These are phyloP conservation scores for Ammopiptanthus mongolicus DNA, from an alignment of 306 rosid species.

Conservation along the genomic window DNA sequence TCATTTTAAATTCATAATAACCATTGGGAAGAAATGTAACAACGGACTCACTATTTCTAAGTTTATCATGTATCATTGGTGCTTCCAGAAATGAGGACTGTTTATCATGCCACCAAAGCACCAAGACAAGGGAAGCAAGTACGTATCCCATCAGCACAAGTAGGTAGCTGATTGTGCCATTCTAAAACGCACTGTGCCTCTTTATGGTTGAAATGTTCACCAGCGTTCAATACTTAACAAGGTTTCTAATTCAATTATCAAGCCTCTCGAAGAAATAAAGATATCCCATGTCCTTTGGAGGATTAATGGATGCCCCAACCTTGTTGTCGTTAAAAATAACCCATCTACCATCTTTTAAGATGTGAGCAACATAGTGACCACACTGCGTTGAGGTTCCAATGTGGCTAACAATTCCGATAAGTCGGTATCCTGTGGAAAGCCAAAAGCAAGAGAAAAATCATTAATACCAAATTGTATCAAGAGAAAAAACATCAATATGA, in stretches of 20 bases:
- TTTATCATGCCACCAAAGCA: constrained; percentile 8
- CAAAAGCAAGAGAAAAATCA: not conserved
- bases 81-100: not conserved
- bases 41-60: not conserved
- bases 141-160: not conserved
- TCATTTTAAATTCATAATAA: not conserved
- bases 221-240: not conserved
- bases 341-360: constrained; percentile 92
- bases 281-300: constrained; percentile 99
- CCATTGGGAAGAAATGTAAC: not conserved
- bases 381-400: constrained; percentile 90
- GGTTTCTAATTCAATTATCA: constrained; percentile 23
- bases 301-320: constrained; percentile 88
- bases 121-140: not conserved
- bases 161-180: not conserved
- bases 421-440: constrained; percentile 63
- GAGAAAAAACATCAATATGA: not conserved
- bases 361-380: constrained; percentile 95
- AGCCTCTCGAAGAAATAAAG: constrained; percentile 85
- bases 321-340: constrained; percentile 80
- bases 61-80: constrained; percentile 9
- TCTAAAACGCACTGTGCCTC: not conserved
- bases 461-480: not conserved
- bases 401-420: constrained; percentile 87
- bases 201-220: not conserved